A percentile compares a stretch with the other conserved stretches of the same genome.
Evolutionary conservation across 2,329 filamentous ascomycete genomes (phyloP).

Genomic region (Penicillium sp.): DNA sequence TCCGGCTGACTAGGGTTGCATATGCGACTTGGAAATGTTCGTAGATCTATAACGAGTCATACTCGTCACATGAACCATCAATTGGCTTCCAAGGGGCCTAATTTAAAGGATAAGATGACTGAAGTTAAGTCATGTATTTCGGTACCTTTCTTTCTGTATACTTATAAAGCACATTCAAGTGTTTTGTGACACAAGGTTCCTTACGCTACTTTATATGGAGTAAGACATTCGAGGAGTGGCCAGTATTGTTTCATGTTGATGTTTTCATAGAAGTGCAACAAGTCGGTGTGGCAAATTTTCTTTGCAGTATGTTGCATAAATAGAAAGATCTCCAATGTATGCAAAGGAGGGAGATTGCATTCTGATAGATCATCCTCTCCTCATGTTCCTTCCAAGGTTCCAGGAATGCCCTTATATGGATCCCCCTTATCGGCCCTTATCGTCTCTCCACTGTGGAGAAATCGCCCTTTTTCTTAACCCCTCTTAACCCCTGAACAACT

Average conservation of each 20-base stretch:
- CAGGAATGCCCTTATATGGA: background rate
- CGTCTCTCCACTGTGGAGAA: constrained; percentile 24
- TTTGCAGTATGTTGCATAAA: background rate
- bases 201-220: background rate
- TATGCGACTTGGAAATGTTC: background rate
- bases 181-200: background rate
- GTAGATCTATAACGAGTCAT: background rate
- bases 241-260: background rate
- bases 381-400: background rate
- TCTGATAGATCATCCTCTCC: background rate
- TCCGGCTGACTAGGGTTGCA: background rate
- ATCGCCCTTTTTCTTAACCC: constrained; percentile 19
- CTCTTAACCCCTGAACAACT: constrained; percentile 18
- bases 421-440: constrained; percentile 9
- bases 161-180: background rate
- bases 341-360: background rate
- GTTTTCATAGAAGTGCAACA: background rate
- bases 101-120: too few species aligned
- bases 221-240: background rate
- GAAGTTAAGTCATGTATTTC: too few species aligned
- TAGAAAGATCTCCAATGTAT: background rate
- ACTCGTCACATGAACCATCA: background rate
- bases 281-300: background rate
- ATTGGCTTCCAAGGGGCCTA: background rate
- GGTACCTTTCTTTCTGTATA: background rate